A percentile compares a stretch with the other conserved stretches of the same genome.
These are phyloP conservation scores for Yarrowia sp. DNA, from an alignment of 805 yeast genomes.

Conservation along the genomic window DNA sequence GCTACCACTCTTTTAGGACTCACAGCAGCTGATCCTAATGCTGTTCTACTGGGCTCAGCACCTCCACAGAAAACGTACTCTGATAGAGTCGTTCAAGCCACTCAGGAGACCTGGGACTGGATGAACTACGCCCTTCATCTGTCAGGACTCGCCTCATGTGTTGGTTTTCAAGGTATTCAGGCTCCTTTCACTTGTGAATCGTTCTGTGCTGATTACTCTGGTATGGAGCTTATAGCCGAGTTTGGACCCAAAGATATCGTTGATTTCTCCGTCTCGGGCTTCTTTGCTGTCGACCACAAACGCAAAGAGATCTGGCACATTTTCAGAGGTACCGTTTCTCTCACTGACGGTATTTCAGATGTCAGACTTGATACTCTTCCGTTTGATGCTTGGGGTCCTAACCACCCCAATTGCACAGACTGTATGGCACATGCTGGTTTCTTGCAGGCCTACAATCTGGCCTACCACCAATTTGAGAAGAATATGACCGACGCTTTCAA, in stretches of 20 bases:
- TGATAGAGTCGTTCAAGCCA: constrained; percentile 4
- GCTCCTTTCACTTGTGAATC: constrained; percentile 12
- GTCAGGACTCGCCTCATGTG: constrained; percentile 26
- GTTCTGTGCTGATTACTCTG: constrained; percentile 4
- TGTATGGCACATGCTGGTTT: constrained; percentile 10
- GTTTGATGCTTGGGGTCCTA: constrained; percentile 13
- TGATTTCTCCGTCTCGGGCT: constrained; percentile 10
- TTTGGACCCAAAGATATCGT: constrained; percentile 3
- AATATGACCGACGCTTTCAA: constrained; percentile 8
- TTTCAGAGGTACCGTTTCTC: constrained; percentile 8
- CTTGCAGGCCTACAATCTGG: constrained; percentile 4
- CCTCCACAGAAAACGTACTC: constrained; percentile 14
- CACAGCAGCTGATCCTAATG: not conserved
- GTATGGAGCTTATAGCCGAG: constrained; percentile 7
- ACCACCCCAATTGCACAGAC: constrained; percentile 16
- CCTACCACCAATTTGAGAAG: constrained; percentile 1
- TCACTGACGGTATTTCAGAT: constrained; percentile 4
- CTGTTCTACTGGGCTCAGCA: not conserved
- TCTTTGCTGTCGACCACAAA: not conserved
- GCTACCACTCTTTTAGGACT: not conserved
- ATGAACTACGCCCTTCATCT: constrained; percentile 24
- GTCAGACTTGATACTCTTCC: not conserved
- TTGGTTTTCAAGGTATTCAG: constrained; percentile 7
- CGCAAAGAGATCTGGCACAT: constrained; percentile 22
- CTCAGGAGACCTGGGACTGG: constrained; percentile 22